A percentile compares a stretch with the other conserved stretches of the same genome.
Evolutionary conservation across 306 rosid genomes (phyloP).

Genomic region (Casuarina glauca): DNA sequence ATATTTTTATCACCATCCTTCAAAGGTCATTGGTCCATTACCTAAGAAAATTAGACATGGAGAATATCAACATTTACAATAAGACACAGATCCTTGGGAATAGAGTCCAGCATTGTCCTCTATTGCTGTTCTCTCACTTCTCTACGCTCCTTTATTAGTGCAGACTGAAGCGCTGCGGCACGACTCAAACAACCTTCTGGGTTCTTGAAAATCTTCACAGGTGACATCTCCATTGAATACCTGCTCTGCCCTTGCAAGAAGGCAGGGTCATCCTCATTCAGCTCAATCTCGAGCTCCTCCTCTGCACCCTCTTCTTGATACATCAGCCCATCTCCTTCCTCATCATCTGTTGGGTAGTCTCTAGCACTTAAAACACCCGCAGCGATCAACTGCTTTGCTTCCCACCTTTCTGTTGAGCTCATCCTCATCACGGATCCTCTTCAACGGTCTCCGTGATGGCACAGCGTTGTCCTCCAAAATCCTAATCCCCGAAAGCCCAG

Average conservation of each 20-base stretch:
- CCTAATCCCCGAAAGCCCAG: slow-evolving; percentile 83
- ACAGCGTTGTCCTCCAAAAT: slow-evolving; percentile 60
- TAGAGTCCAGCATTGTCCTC: slow-evolving; percentile 52
- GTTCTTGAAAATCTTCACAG: slow-evolving; percentile 88
- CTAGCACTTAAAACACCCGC: slow-evolving; percentile 68
- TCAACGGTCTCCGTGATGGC: slow-evolving; percentile 71
- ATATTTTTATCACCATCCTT: background rate
- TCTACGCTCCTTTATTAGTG: slow-evolving; percentile 88
- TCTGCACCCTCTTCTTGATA: slow-evolving; percentile 87
- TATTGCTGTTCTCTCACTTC: slow-evolving; percentile 90
- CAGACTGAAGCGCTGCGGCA: slow-evolving; percentile 91
- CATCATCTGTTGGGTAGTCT: slow-evolving; percentile 80
- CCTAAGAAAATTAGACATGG: background rate
- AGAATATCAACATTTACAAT: slow-evolving; percentile 23
- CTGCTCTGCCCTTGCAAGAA: slow-evolving; percentile 86
- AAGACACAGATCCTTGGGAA: slow-evolving; percentile 74
- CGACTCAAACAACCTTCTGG: slow-evolving; percentile 87
- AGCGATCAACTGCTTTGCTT: slow-evolving; percentile 78
- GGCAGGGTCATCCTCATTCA: slow-evolving; percentile 87
- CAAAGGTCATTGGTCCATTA: background rate
- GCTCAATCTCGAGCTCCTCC: slow-evolving; percentile 86
- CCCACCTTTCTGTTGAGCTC: slow-evolving; percentile 96
- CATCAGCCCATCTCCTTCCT: slow-evolving; percentile 74
- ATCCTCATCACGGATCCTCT: slow-evolving; percentile 44
- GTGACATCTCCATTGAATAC: slow-evolving; percentile 82